Evolutionary conservation across 139 green algal genomes (phyloP), one percentile per base, ranked within the genome.

Genomic region (Chlorella sp.): DNA sequence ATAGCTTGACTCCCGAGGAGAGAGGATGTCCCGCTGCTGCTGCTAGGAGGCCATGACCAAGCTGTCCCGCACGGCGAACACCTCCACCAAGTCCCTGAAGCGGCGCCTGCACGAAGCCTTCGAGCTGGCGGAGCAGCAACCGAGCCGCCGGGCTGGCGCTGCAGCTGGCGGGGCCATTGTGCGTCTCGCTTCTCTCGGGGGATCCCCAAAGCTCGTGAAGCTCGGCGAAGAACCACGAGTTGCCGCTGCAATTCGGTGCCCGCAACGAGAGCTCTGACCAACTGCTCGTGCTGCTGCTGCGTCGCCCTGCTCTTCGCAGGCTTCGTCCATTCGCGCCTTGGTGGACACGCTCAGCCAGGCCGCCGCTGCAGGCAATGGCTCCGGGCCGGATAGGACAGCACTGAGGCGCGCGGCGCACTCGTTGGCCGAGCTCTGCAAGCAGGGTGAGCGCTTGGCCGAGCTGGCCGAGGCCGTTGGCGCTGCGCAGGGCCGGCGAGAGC

Each of bases 371-470:
- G 42, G 42, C 17, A 24, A 10, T 24, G 17, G 42, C 17, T 55
- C 42, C 10, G 17, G 10, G 10, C 42, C 42, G 10, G 86, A 90
- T 51, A 74, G 76, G 34, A 62, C 72, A 0, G 59, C 69, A 2
- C 67, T 93, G 31, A 73, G 88, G 6, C 76, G 81, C 34, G 77
- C 80, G 23, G 76, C 83, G 1, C 88, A 91, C 60, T 63, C 74
- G 30, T 36, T 94, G 23, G 83, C 89, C 30, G 89, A 94, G 74
- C 73, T 91, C 2, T 85, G 82, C 70, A 94, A 94, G 68, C 71
- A 81, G 42, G 32, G 69, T 71, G 30, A 49, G 30, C 5, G 23
- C 62, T 68, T 35, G 5, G 27, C 5, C n/a, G 5, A 26, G 17
- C 10, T 30, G 22, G 59, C 17, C 22, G 59, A 14, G 27, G 17